These are phyloP conservation scores for Brassica hybrid DNA, from an alignment of 441 rosid species.

Conservation along the genomic window DNA sequence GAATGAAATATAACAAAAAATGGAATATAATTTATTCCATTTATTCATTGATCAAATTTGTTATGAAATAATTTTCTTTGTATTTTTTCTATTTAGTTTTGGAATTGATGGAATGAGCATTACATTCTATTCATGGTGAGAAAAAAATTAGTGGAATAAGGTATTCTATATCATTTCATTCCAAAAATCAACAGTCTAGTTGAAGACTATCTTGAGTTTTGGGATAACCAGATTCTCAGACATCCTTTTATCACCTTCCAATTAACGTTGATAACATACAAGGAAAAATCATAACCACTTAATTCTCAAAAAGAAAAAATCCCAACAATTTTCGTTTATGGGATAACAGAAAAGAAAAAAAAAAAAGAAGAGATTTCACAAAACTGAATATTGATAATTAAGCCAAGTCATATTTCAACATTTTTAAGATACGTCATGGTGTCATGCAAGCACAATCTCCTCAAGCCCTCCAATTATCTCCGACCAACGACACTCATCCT, in stretches of 20 bases:
- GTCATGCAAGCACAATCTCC: conserved; percentile 71
- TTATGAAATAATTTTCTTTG: too few relatives aligned
- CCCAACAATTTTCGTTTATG: neutral
- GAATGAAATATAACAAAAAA: too few relatives aligned
- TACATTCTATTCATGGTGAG: too few relatives aligned
- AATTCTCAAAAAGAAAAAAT: neutral
- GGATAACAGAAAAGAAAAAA: neutral
- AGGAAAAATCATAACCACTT: neutral
- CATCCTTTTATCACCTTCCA: neutral
- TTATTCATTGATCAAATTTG: too few relatives aligned
- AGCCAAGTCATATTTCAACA: conserved; percentile 2
- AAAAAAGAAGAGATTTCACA: neutral
- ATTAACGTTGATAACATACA: neutral
- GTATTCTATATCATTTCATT: too few relatives aligned
- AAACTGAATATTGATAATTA: neutral
- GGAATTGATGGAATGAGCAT: too few relatives aligned
- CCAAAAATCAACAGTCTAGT: too few relatives aligned
- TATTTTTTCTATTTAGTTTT: too few relatives aligned
- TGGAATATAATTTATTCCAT: too few relatives aligned
- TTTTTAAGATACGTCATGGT: conserved; percentile 25
- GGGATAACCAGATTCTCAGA: neutral
- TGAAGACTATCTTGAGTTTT: neutral
- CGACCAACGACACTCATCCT: conserved; percentile 61
- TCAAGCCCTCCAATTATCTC: conserved; percentile 61
- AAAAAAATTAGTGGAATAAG: too few relatives aligned